Evolutionary conservation across 176 grass and related monocot genomes (phyloP).

Genomic region (Zea mays): Zm-B73-REFERENCE-NAM-5.0 NC_050101.1:162937001-162937500

Average conservation of each 20-base stretch:
- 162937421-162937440: conserved; percentile 43
- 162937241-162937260: conserved; percentile 61
- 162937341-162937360: conserved; percentile 38
- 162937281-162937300: conserved; percentile 10
- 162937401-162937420: conserved; percentile 41
- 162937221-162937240: conserved; percentile 85
- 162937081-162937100: background rate
- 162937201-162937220: conserved; percentile 85
- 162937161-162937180: conserved; percentile 84
- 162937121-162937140: background rate
- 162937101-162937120: background rate
- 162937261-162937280: conserved; percentile 41
- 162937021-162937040: background rate
- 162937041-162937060: conserved; percentile 10
- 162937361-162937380: conserved; percentile 43
- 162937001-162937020: background rate
- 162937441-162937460: conserved; percentile 36
- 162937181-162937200: conserved; percentile 90
- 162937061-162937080: background rate
- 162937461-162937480: conserved; percentile 42
- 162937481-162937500: conserved; percentile 29
- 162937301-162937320: conserved; percentile 30
- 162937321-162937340: conserved; percentile 55
- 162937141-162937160: conserved; percentile 20
- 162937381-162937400: conserved; percentile 33